Evolutionary conservation across 1,284 basidiomycete genomes (phyloP), one percentile per base, ranked within the genome.

Genomic region (Entoloma clypeatum): DNA sequence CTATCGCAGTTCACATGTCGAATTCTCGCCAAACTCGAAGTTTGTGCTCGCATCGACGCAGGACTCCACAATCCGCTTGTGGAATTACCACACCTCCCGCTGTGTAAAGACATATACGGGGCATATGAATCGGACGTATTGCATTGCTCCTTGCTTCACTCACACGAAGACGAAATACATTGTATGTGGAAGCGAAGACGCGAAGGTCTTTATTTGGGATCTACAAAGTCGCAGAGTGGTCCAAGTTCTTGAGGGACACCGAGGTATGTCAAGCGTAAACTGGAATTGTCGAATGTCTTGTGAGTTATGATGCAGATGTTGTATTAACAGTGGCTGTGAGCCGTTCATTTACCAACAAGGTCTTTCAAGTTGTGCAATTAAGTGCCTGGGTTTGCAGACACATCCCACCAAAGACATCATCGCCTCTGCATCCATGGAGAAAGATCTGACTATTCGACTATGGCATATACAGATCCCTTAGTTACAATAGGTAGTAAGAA

Each of bases 81-180:
- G 96, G 93, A 90, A 95, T 59, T 90, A 89, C 51, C 87, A 92
- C 48, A 86, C 81, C n/a, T 87, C 88, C 8, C 85, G 87, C 48
- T 91, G 92, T 49, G 81, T 97, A 33, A 98, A 98, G 67, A 95
- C 93, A 2, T 94, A 93, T 57, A 78, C 73, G 0, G 90, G 88
- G 0, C 92, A 95, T 57, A 69, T 66, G 4, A 94, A 93, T 60
- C 73, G 81, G 26, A 91, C 88, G 24, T 92, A 82, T 52, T 86
- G 86, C 60, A 65, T 85, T 19, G 72, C 75, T 43, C 69, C 80
- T 3, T 79, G 75, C 52, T 86, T 89, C 54, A 69, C 67, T 45
- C 70, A 68, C 7, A 72, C 69, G 3, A 68, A 69, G 9, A 74
- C 68, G 35, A 75, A 79, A 50, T 86, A 82, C 59, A 75, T 99